These are phyloP conservation scores for Seminavis robusta DNA, from an alignment of 108 stramenopile species.

Conservation along the genomic window DNA sequence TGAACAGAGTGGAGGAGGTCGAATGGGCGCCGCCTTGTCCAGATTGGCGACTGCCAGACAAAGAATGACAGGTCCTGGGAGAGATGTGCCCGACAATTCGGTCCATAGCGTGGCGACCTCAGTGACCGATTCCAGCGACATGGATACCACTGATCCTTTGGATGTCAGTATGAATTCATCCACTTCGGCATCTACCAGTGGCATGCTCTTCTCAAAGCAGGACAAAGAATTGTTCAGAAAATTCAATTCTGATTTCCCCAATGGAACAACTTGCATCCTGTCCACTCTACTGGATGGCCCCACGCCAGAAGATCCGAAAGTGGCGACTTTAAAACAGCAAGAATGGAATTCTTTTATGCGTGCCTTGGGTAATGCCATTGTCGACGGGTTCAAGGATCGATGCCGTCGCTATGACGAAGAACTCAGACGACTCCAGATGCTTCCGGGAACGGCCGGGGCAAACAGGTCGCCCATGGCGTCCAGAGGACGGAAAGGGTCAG, in stretches of 20 bases:
- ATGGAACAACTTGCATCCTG: constrained; percentile 59
- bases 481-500: neutral
- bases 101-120: constrained; percentile 7
- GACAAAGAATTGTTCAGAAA: constrained; percentile 61
- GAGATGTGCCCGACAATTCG: neutral
- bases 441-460: constrained; percentile 34
- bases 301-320: neutral
- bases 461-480: constrained; percentile 21
- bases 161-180: neutral
- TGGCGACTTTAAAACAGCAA: constrained; percentile 33
- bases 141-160: constrained; percentile 8
- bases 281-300: constrained; percentile 46
- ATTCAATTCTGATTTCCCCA: constrained; percentile 71
- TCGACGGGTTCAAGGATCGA: constrained; percentile 67
- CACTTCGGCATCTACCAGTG: constrained; percentile 5
- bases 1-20: neutral
- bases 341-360: constrained; percentile 75
- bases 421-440: constrained; percentile 61
- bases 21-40: neutral
- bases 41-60: neutral
- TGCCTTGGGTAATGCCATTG: constrained; percentile 56
- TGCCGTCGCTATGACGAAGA: constrained; percentile 72
- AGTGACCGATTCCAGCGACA: neutral
- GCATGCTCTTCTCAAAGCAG: constrained; percentile 23
- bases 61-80: neutral